A percentile compares a stretch with the other conserved stretches of the same genome.
phyloP scores from a whole-genome alignment of 768 basidiomycete genomes.

The Russula sp. region DNA sequence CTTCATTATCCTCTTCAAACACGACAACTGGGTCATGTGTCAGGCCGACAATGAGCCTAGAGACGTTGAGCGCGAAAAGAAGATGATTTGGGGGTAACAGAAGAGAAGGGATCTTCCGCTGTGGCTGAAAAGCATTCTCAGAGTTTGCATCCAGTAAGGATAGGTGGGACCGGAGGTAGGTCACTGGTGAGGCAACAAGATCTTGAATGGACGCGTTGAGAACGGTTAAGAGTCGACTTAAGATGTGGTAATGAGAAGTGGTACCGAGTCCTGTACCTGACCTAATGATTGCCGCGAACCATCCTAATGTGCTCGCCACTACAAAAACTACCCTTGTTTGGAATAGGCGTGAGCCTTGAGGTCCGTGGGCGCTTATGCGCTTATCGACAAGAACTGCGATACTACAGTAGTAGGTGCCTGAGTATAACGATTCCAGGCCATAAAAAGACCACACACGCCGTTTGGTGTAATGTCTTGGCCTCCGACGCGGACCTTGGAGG shows the following conservation, averaged over 20 bases:
- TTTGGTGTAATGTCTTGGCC: conserved; percentile 29
- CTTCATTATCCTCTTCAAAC: conserved; percentile 50
- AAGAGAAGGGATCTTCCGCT: conserved; percentile 47
- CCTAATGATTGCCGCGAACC: conserved; percentile 63
- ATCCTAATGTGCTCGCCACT: conserved; percentile 57
- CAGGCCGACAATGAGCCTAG: conserved; percentile 57
- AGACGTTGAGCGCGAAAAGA: conserved; percentile 56
- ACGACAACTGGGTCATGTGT: conserved; percentile 57
- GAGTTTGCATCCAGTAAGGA: conserved; percentile 42
- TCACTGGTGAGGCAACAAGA: conserved; percentile 61
- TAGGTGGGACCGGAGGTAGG: conserved; percentile 56
- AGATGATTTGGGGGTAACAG: conserved; percentile 52
- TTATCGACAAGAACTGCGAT: conserved; percentile 41
- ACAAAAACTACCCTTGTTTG: conserved; percentile 54
- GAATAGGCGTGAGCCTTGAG: too few relatives aligned
- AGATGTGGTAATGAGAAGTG: not conserved
- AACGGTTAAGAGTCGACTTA: too few relatives aligned
- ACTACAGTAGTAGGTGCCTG: too few relatives aligned
- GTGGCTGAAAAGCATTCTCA: conserved; percentile 47
- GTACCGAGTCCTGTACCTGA: conserved; percentile 37
- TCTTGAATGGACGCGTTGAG: conserved; percentile 39
- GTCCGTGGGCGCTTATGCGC: too few relatives aligned
- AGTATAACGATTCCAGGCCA: not conserved
- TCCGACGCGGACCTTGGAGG: conserved; percentile 21
- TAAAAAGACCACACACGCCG: conserved; percentile 9